Base-by-base conservation (phyloP, 2,329 filamentous ascomycete species). In the Dactylellina drechsleri region DNA sequence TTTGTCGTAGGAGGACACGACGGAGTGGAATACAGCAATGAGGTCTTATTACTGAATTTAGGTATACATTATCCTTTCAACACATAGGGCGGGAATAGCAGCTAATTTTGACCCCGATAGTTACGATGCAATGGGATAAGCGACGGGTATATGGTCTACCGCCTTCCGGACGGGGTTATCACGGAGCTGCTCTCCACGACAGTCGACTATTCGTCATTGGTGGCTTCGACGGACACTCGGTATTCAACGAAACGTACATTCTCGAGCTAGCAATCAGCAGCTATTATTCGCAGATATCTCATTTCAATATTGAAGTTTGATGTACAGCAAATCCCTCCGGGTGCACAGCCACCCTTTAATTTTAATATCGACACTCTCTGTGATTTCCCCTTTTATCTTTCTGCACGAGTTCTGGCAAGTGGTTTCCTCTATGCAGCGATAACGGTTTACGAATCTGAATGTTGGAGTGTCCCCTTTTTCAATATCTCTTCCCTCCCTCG, bases 121-220 rank as follows among this genome's bases (percentile, higher is more conserved):
- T 91, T 40, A 91, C 88, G 47, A 91, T 91, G 89, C 86, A 87
- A n/a, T 91, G 89, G 89, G 89, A 91, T 80, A 86, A 85, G 79
- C 84, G 89, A 75, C 86, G 84, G 76, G 87, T 90, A 7, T 91
- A 91, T 79, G 89, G 89, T 20, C 81, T 86, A 76, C 85, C 87
- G 10, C 89, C 88, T 0, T 87, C 84, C 78, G 88, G 88, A 8
- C 83, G 89, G 70, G 89, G 89, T 0, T 91, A 91, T 80, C 89
- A 91, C 80, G 87, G 88, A 58, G 85, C 88, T 0, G 86, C 90
- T 15, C 82, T 91, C 49, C 86, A 91, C 79, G 89, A 91, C 80
- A 88, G 87, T 77, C 84, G 89, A 58, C 82, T 91, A 47, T 81
- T 91, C 45, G 81, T 89, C 43, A 86, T 91, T 67, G 89, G 89